phyloP scores from a whole-genome alignment of 495 filamentous ascomycete genomes.

The Aspergillus coremiiformis region DNA sequence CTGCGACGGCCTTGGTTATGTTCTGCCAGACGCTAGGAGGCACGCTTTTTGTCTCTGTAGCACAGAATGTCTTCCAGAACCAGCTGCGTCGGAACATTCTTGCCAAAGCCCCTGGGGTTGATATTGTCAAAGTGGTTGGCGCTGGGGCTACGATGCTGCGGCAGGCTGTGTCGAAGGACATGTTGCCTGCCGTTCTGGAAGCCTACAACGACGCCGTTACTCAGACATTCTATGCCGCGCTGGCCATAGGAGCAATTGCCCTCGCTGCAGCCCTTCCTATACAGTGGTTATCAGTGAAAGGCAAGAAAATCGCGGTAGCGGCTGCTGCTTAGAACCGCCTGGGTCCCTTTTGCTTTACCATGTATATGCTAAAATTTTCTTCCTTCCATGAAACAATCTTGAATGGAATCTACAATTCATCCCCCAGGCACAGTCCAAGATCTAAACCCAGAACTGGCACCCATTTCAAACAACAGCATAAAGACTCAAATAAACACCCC shows the following conservation, averaged over 20 bases:
- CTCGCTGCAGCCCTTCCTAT: conserved; percentile 54
- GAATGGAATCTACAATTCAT: not conserved
- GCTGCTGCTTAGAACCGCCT: conserved; percentile 30
- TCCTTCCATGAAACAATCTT: not conserved
- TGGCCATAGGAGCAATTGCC: conserved; percentile 54
- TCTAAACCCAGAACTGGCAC: not conserved
- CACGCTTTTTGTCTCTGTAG: conserved; percentile 66
- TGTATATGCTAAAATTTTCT: not conserved
- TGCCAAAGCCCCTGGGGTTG: conserved; percentile 40
- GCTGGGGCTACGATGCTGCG: conserved; percentile 65
- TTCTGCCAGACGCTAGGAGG: conserved; percentile 69
- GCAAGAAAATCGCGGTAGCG: conserved; percentile 68
- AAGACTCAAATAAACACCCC: conserved; percentile 83
- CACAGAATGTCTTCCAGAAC: conserved; percentile 72
- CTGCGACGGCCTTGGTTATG: conserved; percentile 57
- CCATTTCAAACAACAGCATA: conserved; percentile 38
- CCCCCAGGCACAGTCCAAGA: not conserved
- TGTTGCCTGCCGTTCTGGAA: conserved; percentile 47
- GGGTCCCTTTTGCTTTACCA: not conserved
- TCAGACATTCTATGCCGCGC: conserved; percentile 59
- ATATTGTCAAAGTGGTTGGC: conserved; percentile 42
- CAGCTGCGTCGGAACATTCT: conserved; percentile 52
- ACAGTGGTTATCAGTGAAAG: conserved; percentile 81
- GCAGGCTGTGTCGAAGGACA: conserved; percentile 33
- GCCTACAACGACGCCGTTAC: conserved; percentile 69